Evolutionary conservation across 345 rosid species (phyloP).

Genomic region (Heritiera fomes): DNA sequence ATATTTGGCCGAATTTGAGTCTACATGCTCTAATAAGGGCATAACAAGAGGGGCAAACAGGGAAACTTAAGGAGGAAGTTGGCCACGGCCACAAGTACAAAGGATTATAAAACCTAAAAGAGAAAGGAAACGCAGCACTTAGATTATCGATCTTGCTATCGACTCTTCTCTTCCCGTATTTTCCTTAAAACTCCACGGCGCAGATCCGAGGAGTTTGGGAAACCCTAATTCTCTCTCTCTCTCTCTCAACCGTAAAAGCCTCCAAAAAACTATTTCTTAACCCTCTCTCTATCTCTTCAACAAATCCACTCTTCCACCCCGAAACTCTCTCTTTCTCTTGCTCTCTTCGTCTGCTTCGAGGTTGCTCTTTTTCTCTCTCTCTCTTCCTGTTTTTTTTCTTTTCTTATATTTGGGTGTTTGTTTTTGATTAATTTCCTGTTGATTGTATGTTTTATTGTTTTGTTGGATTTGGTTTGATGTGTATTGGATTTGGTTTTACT

Average conservation of each 20-base stretch:
- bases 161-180: neutral
- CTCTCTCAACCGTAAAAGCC: neutral
- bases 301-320: neutral
- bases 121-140: neutral
- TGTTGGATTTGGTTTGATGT: slow-evolving; percentile 5
- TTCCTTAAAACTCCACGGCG: slow-evolving; percentile 66
- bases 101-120: neutral
- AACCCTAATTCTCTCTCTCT: slow-evolving; percentile 30
- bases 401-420: neutral
- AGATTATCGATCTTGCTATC: neutral
- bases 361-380: neutral
- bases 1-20: too few species aligned
- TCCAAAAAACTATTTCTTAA: slow-evolving; percentile 5
- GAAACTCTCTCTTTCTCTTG: slow-evolving; percentile 3
- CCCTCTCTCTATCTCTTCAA: slow-evolving; percentile 8
- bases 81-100: too few species aligned
- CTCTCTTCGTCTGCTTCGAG: neutral
- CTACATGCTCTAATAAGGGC: neutral
- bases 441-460: neutral
- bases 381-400: too few species aligned
- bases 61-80: too few species aligned
- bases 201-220: slow-evolving; percentile 96
- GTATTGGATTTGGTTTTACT: neutral
- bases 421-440: neutral
- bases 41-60: neutral